A percentile compares a stretch with the other conserved stretches of the same genome.
Evolutionary conservation across 1,284 basidiomycete genomes (phyloP).

Genomic region (Rhodotorula sp.): DNA sequence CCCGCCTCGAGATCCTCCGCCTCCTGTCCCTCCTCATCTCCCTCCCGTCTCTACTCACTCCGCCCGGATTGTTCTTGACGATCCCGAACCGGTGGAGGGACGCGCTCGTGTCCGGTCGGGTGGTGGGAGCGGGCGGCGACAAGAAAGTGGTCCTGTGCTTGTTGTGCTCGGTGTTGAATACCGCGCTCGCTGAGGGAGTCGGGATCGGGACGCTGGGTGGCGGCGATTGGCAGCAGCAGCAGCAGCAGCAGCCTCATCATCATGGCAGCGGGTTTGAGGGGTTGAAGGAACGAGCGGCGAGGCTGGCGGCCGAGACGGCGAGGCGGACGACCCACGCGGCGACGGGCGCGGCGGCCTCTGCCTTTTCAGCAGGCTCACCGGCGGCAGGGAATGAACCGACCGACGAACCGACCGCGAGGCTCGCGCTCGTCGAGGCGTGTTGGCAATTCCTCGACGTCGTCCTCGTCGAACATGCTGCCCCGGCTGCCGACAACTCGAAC

Average conservation of each 20-base stretch:
- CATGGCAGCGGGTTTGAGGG: background rate
- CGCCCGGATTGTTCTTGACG: conserved; percentile 70
- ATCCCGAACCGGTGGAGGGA: conserved; percentile 73
- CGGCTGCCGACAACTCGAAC: background rate
- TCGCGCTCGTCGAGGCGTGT: conserved; percentile 9
- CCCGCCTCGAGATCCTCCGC: conserved; percentile 39
- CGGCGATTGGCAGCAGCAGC: background rate
- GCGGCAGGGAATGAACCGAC: background rate
- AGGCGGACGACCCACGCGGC: conserved; percentile 16
- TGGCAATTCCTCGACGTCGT: conserved; percentile 31
- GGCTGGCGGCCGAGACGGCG: conserved; percentile 31
- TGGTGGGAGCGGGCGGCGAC: background rate
- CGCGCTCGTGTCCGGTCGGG: conserved; percentile 51
- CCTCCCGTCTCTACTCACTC: conserved; percentile 65
- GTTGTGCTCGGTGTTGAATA: conserved; percentile 87
- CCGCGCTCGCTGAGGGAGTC: conserved; percentile 62
- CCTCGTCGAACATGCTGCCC: conserved; percentile 24
- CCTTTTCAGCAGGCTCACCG: background rate
- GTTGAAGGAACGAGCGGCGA: conserved; percentile 17
- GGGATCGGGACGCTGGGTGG: conserved; percentile 5
- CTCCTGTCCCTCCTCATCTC: conserved; percentile 81
- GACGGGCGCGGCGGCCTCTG: background rate
- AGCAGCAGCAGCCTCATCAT: too few relatives aligned
- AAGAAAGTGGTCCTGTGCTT: conserved; percentile 61
- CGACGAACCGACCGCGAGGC: background rate